Evolutionary conservation across 1,139 yeast species (phyloP).

Genomic region (Taphrina confusa): DNA sequence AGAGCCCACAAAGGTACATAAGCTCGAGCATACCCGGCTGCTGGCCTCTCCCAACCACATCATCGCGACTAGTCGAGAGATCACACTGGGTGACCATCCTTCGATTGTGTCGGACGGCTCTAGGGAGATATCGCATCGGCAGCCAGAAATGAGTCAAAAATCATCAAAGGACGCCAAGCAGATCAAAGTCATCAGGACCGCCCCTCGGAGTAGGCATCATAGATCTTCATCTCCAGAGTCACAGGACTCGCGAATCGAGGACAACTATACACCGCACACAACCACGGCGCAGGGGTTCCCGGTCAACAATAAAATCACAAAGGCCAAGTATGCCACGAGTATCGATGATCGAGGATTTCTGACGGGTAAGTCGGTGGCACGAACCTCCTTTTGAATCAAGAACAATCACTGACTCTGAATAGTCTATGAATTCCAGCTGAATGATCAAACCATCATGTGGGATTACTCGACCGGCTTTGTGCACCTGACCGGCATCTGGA

Average conservation of each 20-base stretch:
- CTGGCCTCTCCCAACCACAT: background rate
- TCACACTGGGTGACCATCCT: background rate
- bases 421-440: conserved; percentile 70
- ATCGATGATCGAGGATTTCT: conserved; percentile 69
- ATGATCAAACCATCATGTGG: conserved; percentile 76
- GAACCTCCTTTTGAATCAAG: too few species aligned
- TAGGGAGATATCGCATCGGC: background rate
- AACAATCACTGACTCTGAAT: too few species aligned
- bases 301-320: conserved; percentile 33
- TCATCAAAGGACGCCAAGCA: background rate
- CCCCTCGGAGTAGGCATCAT: conserved; percentile 11
- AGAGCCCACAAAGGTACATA: background rate
- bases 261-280: conserved; percentile 14
- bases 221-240: conserved; percentile 4
- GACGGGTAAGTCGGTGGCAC: conserved; percentile 47
- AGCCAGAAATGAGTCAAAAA: background rate
- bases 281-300: conserved; percentile 25
- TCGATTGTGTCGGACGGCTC: background rate
- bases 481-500: conserved; percentile 90
- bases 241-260: background rate
- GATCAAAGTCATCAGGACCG: background rate
- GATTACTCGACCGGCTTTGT: conserved; percentile 85
- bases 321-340: conserved; percentile 60
- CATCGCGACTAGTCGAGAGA: background rate
- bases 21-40: conserved; percentile 1